These are phyloP conservation scores for Patellaria atrata DNA, from an alignment of 495 filamentous ascomycete genomes.

Conservation along the genomic window DNA sequence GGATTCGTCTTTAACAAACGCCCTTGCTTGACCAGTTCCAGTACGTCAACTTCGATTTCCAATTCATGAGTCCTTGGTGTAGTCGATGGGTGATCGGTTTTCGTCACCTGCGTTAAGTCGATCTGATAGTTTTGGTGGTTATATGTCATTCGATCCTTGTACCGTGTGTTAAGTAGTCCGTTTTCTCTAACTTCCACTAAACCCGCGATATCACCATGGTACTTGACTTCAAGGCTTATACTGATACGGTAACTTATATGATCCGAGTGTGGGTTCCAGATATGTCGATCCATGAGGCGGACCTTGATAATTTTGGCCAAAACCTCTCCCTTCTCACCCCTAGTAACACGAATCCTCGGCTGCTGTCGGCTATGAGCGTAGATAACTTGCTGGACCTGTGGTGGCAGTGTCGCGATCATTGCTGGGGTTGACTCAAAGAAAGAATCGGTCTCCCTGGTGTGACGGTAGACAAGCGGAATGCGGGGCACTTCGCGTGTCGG, in stretches of 20 bases:
- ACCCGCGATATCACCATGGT: too few species aligned
- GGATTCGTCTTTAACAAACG: too few species aligned
- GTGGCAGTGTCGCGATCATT: conserved; percentile 37
- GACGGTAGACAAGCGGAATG: too few species aligned
- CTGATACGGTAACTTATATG: conserved; percentile 77
- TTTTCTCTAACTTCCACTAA: too few species aligned
- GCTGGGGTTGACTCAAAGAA: conserved; percentile 63
- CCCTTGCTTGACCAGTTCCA: too few species aligned
- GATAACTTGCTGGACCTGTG: conserved; percentile 37
- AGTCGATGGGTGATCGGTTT: conserved; percentile 11
- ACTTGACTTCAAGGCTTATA: conserved; percentile 85
- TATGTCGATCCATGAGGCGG: conserved; percentile 66
- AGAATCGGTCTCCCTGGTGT: conserved; percentile 64
- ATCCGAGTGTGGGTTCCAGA: conserved; percentile 56
- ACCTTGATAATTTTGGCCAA: conserved; percentile 80
- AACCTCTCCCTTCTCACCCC: conserved; percentile 55
- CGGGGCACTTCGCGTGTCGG: too few species aligned
- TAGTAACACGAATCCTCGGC: conserved; percentile 61
- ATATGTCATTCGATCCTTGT: conserved; percentile 84
- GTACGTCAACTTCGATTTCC: conserved; percentile 70
- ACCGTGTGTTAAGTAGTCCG: conserved; percentile 31
- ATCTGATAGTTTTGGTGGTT: conserved; percentile 70
- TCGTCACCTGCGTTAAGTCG: conserved; percentile 75
- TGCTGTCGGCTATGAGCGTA: conserved; percentile 43
- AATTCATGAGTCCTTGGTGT: conserved; percentile 83